Percentiles rank a stretch among this genome's conserved stretches.
These are phyloP conservation scores for Draba incana DNA, from an alignment of 345 rosid genomes.

Conservation along the genomic window DNA sequence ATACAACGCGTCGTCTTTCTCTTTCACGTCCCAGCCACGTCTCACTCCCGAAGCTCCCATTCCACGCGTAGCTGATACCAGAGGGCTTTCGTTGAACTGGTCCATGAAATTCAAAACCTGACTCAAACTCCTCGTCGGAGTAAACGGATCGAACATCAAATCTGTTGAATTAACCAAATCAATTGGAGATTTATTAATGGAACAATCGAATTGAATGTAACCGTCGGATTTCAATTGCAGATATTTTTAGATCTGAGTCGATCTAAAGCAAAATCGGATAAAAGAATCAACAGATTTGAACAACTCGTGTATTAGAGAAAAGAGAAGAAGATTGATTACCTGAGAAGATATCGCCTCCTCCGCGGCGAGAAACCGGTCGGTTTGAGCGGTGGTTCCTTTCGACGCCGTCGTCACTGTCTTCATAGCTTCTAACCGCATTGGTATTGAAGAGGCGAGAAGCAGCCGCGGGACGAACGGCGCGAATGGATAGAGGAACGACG, in stretches of 20 bases:
- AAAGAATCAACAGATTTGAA: not conserved
- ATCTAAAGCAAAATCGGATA: not conserved
- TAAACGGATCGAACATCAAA: conserved; percentile 40
- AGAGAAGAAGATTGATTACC: not conserved
- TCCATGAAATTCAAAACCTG: conserved; percentile 62
- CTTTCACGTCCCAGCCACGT: conserved; percentile 45
- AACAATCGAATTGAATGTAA: too few species aligned
- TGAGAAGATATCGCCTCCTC: conserved; percentile 24
- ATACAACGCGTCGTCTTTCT: conserved; percentile 45
- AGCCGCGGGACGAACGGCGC: conserved; percentile 30
- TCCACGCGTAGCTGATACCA: conserved; percentile 40
- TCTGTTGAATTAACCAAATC: conserved; percentile 15
- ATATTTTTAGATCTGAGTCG: not conserved
- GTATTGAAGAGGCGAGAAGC: conserved; percentile 46
- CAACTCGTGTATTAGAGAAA: not conserved
- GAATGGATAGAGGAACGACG: conserved; percentile 27
- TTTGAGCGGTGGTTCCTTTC: not conserved
- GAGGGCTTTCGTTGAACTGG: conserved; percentile 45
- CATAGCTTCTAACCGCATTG: conserved; percentile 32
- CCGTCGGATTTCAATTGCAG: too few species aligned
- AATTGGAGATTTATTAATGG: too few species aligned
- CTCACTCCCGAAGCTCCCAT: conserved; percentile 39
- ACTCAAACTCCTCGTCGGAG: conserved; percentile 48
- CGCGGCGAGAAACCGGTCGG: conserved; percentile 8
- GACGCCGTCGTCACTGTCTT: not conserved